Percentiles rank a stretch among this genome's conserved stretches.
Conservation (phyloP, 495 filamentous ascomycete genomes). For the Aspergillus leporis region DNA sequence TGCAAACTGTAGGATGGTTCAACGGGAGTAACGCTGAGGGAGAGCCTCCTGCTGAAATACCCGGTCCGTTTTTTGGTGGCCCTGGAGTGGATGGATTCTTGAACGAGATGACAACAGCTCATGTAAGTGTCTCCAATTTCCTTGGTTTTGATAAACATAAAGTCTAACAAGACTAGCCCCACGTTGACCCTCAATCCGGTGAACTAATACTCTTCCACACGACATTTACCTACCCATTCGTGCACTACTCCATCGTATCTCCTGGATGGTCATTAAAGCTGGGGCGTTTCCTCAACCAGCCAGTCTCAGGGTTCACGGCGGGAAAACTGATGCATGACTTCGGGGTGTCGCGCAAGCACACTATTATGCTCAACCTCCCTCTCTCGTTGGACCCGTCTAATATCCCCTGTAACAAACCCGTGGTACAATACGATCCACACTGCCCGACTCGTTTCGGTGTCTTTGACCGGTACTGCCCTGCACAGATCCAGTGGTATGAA, state of each 20-base stretch:
- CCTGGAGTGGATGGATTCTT: conserved; percentile 53
- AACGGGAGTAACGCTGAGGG: conserved; percentile 54
- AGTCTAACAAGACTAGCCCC: conserved; percentile 36
- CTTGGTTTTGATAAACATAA: background rate
- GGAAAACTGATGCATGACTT: conserved; percentile 75
- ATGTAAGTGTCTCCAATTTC: conserved; percentile 31
- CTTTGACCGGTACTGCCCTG: conserved; percentile 58
- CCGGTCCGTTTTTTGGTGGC: conserved; percentile 48
- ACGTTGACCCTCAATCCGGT: conserved; percentile 57
- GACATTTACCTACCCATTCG: conserved; percentile 58
- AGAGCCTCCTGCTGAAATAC: conserved; percentile 27
- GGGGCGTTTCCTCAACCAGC: conserved; percentile 35
- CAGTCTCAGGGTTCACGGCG: conserved; percentile 56
- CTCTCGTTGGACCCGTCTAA: conserved; percentile 62
- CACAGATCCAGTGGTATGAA: conserved; percentile 61
- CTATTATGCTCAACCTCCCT: conserved; percentile 66
- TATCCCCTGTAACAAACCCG: conserved; percentile 49
- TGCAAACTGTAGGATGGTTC: conserved; percentile 68
- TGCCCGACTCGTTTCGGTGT: conserved; percentile 60
- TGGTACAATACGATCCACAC: conserved; percentile 54
- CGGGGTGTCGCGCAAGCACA: conserved; percentile 58
- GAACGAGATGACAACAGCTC: conserved; percentile 68
- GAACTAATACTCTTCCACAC: conserved; percentile 66
- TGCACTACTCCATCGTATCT: conserved; percentile 63
- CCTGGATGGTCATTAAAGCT: conserved; percentile 9